Conservation (phyloP, 768 basidiomycete species). For the Daedaleopsis nitida region DNA sequence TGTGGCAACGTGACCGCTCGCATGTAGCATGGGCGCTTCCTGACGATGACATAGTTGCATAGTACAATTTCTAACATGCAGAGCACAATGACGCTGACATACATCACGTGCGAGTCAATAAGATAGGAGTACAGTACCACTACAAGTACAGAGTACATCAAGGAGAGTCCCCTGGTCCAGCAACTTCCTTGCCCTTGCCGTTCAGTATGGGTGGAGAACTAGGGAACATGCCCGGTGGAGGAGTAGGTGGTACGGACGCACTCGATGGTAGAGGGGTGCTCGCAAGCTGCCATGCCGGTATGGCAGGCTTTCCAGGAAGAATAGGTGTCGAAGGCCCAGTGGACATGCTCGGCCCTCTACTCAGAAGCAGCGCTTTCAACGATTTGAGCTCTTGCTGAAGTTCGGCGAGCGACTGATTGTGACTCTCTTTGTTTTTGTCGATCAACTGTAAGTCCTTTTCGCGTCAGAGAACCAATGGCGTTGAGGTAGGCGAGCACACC, state of each 20-base stretch:
- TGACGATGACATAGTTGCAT: neutral
- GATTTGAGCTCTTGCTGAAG: conserved; percentile 95
- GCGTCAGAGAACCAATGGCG: too few relatives aligned
- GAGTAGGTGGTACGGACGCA: conserved; percentile 9
- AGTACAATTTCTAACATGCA: neutral
- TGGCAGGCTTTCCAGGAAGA: conserved; percentile 62
- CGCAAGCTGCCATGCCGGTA: conserved; percentile 91
- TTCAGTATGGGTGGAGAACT: conserved; percentile 31
- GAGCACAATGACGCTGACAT: too few relatives aligned
- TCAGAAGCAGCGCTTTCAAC: conserved; percentile 84
- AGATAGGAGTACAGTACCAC: neutral
- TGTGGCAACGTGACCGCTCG: neutral
- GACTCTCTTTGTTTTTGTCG: conserved; percentile 86
- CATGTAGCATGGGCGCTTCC: neutral
- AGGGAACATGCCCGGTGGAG: conserved; percentile 17
- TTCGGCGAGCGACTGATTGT: conserved; percentile 80
- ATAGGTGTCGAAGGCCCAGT: conserved; percentile 52
- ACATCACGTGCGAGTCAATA: too few relatives aligned
- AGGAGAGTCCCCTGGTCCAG: conserved; percentile 15
- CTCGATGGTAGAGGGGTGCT: conserved; percentile 24
- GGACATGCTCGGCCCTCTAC: conserved; percentile 57
- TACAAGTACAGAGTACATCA: neutral
- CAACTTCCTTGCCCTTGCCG: conserved; percentile 65
- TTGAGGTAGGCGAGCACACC: conserved; percentile 44
- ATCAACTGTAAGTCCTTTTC: conserved; percentile 71